Evolutionary conservation across 2,329 filamentous ascomycete species (phyloP).

Genomic region (Ceratocystis albifundus): DNA sequence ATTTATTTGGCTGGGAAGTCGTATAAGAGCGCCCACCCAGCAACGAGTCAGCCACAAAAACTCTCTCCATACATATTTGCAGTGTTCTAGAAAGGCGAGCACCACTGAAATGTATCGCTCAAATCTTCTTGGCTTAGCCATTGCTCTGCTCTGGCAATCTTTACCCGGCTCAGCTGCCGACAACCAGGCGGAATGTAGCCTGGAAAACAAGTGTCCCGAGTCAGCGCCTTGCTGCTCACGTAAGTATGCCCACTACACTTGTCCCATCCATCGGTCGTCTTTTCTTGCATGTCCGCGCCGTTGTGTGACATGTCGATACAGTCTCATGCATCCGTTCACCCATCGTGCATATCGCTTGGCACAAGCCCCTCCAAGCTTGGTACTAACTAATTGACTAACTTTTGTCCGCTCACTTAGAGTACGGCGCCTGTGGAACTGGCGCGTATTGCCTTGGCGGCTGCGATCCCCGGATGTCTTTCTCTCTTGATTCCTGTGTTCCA

Average conservation of each 20-base stretch:
- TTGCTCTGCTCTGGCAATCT: constrained; percentile 10
- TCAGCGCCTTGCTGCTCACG: constrained; percentile 68
- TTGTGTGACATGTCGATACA: neutral
- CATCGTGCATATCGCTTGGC: too few relatives aligned
- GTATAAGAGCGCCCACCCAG: neutral
- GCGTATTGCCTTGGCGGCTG: constrained; percentile 94
- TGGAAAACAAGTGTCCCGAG: constrained; percentile 54
- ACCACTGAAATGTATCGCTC: constrained; percentile 12
- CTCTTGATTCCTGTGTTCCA: constrained; percentile 73
- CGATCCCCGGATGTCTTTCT: constrained; percentile 74
- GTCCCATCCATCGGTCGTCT: neutral
- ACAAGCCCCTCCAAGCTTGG: too few relatives aligned
- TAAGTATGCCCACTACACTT: constrained; percentile 38
- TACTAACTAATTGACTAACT: too few relatives aligned
- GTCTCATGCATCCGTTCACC: too few relatives aligned
- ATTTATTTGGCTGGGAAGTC: too few relatives aligned
- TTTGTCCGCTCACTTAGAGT: constrained; percentile 52
- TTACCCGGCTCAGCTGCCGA: constrained; percentile 13
- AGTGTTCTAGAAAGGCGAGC: neutral
- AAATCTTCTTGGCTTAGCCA: constrained; percentile 13
- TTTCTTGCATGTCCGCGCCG: too few relatives aligned
- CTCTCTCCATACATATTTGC: neutral
- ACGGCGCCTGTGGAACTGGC: constrained; percentile 83
- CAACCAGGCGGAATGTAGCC: constrained; percentile 34
- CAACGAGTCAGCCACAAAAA: too few relatives aligned